A percentile compares a stretch with the other conserved stretches of the same genome.
phyloP scores from a whole-genome alignment of 305 asterid genomes.

The Fraxinus dipetala region DNA sequence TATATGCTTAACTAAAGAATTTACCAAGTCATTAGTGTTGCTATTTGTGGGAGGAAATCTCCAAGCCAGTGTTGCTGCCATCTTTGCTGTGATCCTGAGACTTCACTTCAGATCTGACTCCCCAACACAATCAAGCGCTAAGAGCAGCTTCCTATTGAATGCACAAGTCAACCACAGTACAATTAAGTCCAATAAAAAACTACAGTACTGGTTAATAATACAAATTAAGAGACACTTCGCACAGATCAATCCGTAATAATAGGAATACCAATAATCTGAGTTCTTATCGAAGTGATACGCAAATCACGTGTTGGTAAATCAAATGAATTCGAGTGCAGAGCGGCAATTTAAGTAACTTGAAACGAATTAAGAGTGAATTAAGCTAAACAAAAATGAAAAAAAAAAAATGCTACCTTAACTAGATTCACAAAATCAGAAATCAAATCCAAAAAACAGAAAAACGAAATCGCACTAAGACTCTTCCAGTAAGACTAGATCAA shows the following conservation, averaged over 20 bases:
- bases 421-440: conserved; percentile 15
- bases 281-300: not conserved
- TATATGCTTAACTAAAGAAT: conserved; percentile 8
- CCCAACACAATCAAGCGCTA: conserved; percentile 36
- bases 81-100: conserved; percentile 45
- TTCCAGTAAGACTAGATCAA: conserved; percentile 42
- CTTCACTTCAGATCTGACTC: conserved; percentile 52
- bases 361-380: conserved; percentile 11
- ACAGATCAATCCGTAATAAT: conserved; percentile 27
- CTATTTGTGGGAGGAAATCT: conserved; percentile 66
- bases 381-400: conserved; percentile 13
- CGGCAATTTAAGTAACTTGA: conserved; percentile 5
- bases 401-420: not conserved
- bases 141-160: conserved; percentile 32
- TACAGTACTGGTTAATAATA: not conserved
- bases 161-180: conserved; percentile 31
- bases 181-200: conserved; percentile 22
- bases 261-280: conserved; percentile 18
- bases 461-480: conserved; percentile 20
- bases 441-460: conserved; percentile 23
- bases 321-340: conserved; percentile 18
- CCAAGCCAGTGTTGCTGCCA: conserved; percentile 80
- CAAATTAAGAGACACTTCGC: not conserved
- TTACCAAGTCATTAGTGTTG: conserved; percentile 66
- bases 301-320: not conserved